Evolutionary conservation across 345 rosid genomes (phyloP).

Genomic region (Gossypium rotundifolium): DNA sequence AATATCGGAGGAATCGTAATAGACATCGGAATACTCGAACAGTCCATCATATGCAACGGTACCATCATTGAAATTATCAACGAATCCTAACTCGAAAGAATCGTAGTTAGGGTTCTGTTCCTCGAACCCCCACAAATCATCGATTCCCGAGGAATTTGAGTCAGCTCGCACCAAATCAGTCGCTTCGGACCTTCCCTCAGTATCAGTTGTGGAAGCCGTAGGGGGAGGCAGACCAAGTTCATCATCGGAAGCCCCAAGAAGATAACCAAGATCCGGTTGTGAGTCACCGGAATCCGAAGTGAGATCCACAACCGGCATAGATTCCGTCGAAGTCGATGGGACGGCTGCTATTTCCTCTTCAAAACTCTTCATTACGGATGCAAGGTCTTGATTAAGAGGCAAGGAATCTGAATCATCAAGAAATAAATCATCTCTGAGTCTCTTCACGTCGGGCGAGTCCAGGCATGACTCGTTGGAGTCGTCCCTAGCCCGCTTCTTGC

Average conservation of each 20-base stretch:
- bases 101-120: conserved; percentile 38
- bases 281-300: conserved; percentile 21
- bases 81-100: conserved; percentile 39
- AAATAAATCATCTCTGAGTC: conserved; percentile 52
- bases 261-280: conserved; percentile 63
- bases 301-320: conserved; percentile 17
- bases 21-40: conserved; percentile 42
- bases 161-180: conserved; percentile 24
- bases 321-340: conserved; percentile 1
- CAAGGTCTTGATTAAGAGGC: conserved; percentile 46
- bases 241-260: conserved; percentile 83
- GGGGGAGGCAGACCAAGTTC: conserved; percentile 87
- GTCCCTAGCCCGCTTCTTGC: conserved; percentile 44
- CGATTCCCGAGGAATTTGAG: conserved; percentile 30
- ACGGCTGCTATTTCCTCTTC: conserved; percentile 43
- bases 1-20: conserved; percentile 32
- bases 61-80: conserved; percentile 26
- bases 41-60: conserved; percentile 46
- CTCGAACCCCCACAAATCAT: conserved; percentile 41
- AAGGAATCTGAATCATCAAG: conserved; percentile 49
- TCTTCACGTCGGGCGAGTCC: conserved; percentile 44
- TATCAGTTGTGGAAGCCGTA: conserved; percentile 8
- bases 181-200: conserved; percentile 23
- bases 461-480: conserved; percentile 27
- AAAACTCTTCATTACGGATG: conserved; percentile 68